Percentiles rank a stretch among this genome's conserved stretches.
These are phyloP conservation scores for Astrothelium subdiscretum DNA, from an alignment of 495 filamentous ascomycete species.

Conservation along the genomic window DNA sequence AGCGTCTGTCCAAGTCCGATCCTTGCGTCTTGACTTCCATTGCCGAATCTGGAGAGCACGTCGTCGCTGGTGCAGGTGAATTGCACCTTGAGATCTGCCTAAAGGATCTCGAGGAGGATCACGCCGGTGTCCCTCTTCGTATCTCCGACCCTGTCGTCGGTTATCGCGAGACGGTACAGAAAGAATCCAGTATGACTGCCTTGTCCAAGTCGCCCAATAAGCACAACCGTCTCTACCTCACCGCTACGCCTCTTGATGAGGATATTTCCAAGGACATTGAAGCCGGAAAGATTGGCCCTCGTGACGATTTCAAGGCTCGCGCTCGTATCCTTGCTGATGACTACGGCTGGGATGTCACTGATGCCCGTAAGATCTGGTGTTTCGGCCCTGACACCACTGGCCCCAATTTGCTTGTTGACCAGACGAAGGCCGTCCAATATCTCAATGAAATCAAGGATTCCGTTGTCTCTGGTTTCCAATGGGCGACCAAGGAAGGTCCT, in stretches of 20 bases:
- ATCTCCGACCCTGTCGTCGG: slow-evolving; percentile 94
- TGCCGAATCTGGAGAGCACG: slow-evolving; percentile 88
- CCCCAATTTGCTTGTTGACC: slow-evolving; percentile 96
- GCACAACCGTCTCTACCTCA: slow-evolving; percentile 99
- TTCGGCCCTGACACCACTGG: slow-evolving; percentile 97
- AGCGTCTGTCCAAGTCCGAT: slow-evolving; percentile 99
- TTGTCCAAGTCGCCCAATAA: slow-evolving; percentile 99
- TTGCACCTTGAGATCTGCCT: slow-evolving; percentile 99
- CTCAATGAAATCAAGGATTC: slow-evolving; percentile 99
- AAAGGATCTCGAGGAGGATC: slow-evolving; percentile 99
- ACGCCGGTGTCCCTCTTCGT: slow-evolving; percentile 93
- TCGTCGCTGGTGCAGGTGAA: slow-evolving; percentile 98
- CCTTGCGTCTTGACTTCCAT: slow-evolving; percentile 90
- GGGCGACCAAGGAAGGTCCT: slow-evolving; percentile 96
- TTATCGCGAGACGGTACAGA: slow-evolving; percentile 91
- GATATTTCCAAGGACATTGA: slow-evolving; percentile 88
- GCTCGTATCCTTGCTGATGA: slow-evolving; percentile 95
- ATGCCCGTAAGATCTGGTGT: slow-evolving; percentile 99
- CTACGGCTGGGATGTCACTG: slow-evolving; percentile 98
- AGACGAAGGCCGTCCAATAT: slow-evolving; percentile 99
- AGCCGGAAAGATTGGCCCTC: slow-evolving; percentile 77
- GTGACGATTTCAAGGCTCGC: slow-evolving; percentile 98
- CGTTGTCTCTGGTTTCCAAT: slow-evolving; percentile 99
- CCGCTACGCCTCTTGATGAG: slow-evolving; percentile 78
- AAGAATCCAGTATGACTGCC: slow-evolving; percentile 78